Base-by-base conservation (phyloP, 768 basidiomycete species). In the Paxillus involutus region DNA sequence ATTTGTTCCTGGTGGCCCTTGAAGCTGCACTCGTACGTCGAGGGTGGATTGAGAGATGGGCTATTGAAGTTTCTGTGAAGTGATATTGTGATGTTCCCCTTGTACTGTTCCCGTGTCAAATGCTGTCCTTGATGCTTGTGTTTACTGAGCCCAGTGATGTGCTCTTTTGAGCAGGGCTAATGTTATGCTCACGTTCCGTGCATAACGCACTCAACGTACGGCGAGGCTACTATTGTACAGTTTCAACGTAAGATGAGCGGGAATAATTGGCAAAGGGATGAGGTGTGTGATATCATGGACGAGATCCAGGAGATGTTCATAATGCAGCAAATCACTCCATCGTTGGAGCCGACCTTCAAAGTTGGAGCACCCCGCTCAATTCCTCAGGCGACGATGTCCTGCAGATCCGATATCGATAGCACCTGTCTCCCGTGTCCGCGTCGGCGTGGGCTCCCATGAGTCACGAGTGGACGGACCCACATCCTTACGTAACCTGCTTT, bases 391-490 rank as follows among this genome's bases (percentile, higher is more conserved):
- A 60, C 58, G 6, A 65, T 62, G 42, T 68, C 61, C 42, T 57
- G 69, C 24, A 71, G 33, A 45, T 71, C 69, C 39, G 69, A 69
- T 58, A 69, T 60, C 4, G 69, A 71, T 44, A 65, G 49, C 7
- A 53, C 57, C 36, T 71, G 71, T 21, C 64, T 69, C n/a, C 57
- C 60, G 43, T 72, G 66, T 21, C 60, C 56, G 49, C 69, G 63
- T 33, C 70, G 63, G 41, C 62, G 69, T 6, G 59, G 26, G 39
- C 57, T 62, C 6, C 57, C 61, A 29, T 58, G 53, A 3, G 72
- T 71, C 3, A 80, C 80, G 39, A 92, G 77, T 16, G 90, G 90
- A 19, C 89, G 77, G 30, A 92, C 80, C 91, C 93, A 98, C 49
- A 94, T 75, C 68, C 87, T 92, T 62, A 96, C 80, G 51, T 84